Conservation (phyloP, 257 asterid genomes). For the Ilex asprella region DNA sequence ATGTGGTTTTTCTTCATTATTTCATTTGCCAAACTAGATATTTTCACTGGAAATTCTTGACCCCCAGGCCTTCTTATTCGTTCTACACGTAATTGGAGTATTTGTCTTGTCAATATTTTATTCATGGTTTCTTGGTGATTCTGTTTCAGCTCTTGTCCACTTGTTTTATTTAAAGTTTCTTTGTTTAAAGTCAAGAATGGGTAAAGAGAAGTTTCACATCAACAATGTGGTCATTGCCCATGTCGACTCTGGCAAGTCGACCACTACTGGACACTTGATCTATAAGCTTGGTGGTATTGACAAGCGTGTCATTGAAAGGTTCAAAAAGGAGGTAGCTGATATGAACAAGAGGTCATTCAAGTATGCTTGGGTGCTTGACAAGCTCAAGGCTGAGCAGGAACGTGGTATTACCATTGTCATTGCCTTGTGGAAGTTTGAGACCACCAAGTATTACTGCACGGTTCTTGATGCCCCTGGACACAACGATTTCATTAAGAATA, state of each 20-base stretch:
- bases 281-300: slow-evolving; percentile 67
- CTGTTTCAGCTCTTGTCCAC: too few species aligned
- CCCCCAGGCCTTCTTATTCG: too few species aligned
- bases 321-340: slow-evolving; percentile 45
- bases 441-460: slow-evolving; percentile 39
- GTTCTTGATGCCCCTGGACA: slow-evolving; percentile 43
- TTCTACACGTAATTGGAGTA: too few species aligned
- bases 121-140: too few species aligned
- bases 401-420: slow-evolving; percentile 42
- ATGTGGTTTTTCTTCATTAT: too few species aligned
- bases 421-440: slow-evolving; percentile 46
- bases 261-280: slow-evolving; percentile 70
- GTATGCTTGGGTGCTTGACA: slow-evolving; percentile 44
- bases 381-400: slow-evolving; percentile 46
- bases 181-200: too few species aligned
- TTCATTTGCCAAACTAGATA: too few species aligned
- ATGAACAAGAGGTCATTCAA: slow-evolving; percentile 38
- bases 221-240: slow-evolving; percentile 67
- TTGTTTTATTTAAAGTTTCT: too few species aligned
- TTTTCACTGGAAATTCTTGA: too few species aligned
- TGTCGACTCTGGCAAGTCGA: slow-evolving; percentile 64
- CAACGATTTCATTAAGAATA: slow-evolving; percentile 35
- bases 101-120: too few species aligned
- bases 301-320: slow-evolving; percentile 60
- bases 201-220: slow-evolving; percentile 55